Evolutionary conservation across 2,329 filamentous ascomycete genomes (phyloP), one percentile per base, ranked within the genome.

Genomic region (Fusarium vanettenii): DNA sequence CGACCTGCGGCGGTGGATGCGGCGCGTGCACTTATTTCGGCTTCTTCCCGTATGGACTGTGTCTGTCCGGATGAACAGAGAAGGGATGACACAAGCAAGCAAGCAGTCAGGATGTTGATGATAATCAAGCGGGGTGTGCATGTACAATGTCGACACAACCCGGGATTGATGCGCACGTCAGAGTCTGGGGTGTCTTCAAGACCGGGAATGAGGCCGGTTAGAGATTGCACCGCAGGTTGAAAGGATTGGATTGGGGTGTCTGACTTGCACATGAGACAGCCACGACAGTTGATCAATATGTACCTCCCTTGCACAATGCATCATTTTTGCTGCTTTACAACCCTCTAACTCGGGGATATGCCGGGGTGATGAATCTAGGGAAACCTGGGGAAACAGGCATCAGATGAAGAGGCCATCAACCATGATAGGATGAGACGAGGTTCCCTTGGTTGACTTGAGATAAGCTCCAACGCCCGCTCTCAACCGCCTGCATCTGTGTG

Each of bases 21-120:
- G 69, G 66, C n/a, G 29, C 66, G 56, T 71, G 69, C 45, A 69
- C 69, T 11, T 71, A 71, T 43, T 33, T 71, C 16, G 69, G 61
- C 45, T 71, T 64, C 60, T 66, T 71, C 41, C 69, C 69, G 1
- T 69, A 69, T n/a, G 69, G 69, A 18, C 16, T 71, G 14, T 71
- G 69, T 52, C 61, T 71, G 16, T 25, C 61, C 2, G 69, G 69
- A 22, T 70, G 59, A 70, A 16, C 29, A 35, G 43, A 52, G 43
- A 43, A 50, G 35, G 43, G 16, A 31, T 13, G n/a, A n/a, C 16
- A 16, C 10, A 35, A 29, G 18, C 14, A 35, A 29, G 18, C 14
- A 33, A 27, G 31, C 11, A 37, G 43, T 48, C 43, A 25, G 43
- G 10, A 20, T n/a, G 27, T 48, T 37, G 33, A 52, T 39, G 60